Base-by-base conservation (phyloP, 2,329 filamentous ascomycete genomes). In the Venturia asperata region DNA sequence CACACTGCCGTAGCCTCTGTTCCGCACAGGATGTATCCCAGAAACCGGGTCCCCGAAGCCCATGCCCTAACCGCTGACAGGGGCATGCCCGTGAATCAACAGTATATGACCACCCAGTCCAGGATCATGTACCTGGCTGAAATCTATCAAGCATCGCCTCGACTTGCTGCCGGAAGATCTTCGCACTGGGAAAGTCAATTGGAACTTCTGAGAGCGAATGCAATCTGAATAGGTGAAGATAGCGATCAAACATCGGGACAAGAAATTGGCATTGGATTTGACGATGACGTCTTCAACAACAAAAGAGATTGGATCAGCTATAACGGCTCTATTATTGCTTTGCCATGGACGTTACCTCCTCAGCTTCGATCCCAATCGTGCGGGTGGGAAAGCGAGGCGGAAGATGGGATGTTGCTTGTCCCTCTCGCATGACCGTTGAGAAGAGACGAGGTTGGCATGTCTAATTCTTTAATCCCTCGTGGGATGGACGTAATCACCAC, bases 21-120 rank as follows among this genome's bases (percentile, higher is more conserved):
- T 21, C 52, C 19, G 27, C 52, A n/a, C 27, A 58, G 52, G 52
- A 58, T 34, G 52, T 19, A 11, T 37, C 52, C 52, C 52, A 58
- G 52, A 37, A 58, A 58, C 52, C 52, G 52, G 52, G 52, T 58
- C 37, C 4, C 52, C 52, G 52, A 58, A 56, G 52, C 52, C 30
- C 52, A 27, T 58, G 37, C 52, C 24, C 52, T 58, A 58, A 37
- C 15, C 27, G n/a, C 30, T 15, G 15, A 37, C 52, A 58, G 52
- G 52, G 52, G 37, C 52, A 58, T 58, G 52, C 52, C 52, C 30
- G 52, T 19, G 19, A 39, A 58, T 27, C 13, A 17, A 17, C 30
- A 11, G 15, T 37, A 58, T 19, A 37, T n/a, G 19, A 39, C 52
- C 52, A 21, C 27, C 52, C 27, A 37, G 37, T 34, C 10, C 52